A percentile compares a stretch with the other conserved stretches of the same genome.
Conservation (phyloP, 768 basidiomycete species). For the Lenzites betulinus region DNA sequence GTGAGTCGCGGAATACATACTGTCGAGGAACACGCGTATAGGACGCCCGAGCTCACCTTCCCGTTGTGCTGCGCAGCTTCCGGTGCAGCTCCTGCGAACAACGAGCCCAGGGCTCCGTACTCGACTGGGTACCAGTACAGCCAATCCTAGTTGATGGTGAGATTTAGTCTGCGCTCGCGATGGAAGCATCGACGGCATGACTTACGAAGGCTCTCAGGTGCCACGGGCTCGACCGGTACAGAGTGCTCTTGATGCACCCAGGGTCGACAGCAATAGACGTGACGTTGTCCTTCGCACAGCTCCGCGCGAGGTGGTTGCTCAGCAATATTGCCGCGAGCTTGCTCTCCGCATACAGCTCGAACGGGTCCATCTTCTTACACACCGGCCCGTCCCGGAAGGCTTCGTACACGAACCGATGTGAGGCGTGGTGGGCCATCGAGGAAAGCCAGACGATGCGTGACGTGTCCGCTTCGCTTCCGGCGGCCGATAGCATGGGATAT, state of each 20-base stretch:
- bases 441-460: slow-evolving; percentile 49
- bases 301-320: slow-evolving; percentile 45
- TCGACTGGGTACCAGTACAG: slow-evolving; percentile 23
- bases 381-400: slow-evolving; percentile 32
- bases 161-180: neutral
- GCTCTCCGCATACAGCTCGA: slow-evolving; percentile 29
- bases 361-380: slow-evolving; percentile 16
- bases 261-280: slow-evolving; percentile 50
- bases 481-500: slow-evolving; percentile 42
- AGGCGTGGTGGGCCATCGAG: slow-evolving; percentile 39
- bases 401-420: slow-evolving; percentile 38
- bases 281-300: slow-evolving; percentile 44
- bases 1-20: too few relatives aligned
- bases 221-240: slow-evolving; percentile 15
- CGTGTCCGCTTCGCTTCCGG: slow-evolving; percentile 47
- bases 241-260: slow-evolving; percentile 34
- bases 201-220: neutral
- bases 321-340: slow-evolving; percentile 49
- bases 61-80: slow-evolving; percentile 43
- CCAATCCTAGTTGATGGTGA: slow-evolving; percentile 23
- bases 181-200: too few relatives aligned
- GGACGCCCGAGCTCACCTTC: slow-evolving; percentile 32
- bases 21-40: too few relatives aligned
- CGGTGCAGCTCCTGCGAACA: slow-evolving; percentile 46
- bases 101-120: slow-evolving; percentile 45